Evolutionary conservation across 306 rosid genomes (phyloP).

Genomic region (Corylus heterophylla): DNA sequence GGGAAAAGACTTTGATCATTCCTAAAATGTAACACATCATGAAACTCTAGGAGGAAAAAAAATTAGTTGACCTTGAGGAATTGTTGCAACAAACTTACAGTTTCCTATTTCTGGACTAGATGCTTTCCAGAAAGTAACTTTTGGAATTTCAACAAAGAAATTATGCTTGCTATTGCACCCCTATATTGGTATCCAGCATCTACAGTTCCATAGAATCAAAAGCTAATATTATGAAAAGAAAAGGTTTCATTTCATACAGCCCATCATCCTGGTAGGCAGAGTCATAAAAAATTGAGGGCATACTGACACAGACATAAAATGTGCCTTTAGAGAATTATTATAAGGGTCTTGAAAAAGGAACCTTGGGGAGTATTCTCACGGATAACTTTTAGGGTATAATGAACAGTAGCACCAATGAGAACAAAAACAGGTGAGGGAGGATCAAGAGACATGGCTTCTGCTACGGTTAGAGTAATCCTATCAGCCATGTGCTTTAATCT

Average conservation of each 20-base stretch:
- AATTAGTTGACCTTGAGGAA: not conserved
- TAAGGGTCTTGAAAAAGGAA: conserved; percentile 33
- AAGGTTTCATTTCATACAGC: not conserved
- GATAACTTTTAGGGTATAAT: conserved; percentile 72
- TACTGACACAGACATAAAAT: conserved; percentile 6
- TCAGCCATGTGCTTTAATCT: conserved; percentile 59
- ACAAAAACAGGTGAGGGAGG: conserved; percentile 95
- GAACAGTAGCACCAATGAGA: conserved; percentile 72
- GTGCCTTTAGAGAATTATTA: conserved; percentile 3
- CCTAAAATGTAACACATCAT: not conserved
- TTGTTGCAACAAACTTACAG: not conserved
- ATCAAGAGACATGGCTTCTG: conserved; percentile 91
- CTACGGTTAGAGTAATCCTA: conserved; percentile 82
- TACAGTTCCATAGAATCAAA: not conserved
- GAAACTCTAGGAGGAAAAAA: not conserved
- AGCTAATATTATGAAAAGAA: not conserved
- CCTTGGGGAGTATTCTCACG: conserved; percentile 84
- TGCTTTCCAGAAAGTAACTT: not conserved
- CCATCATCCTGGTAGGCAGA: conserved; percentile 9
- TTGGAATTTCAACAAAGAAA: not conserved
- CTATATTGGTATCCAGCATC: not conserved
- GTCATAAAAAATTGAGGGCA: conserved; percentile 23
- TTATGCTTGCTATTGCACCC: not conserved
- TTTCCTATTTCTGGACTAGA: not conserved
- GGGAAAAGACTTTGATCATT: not conserved